A percentile compares a stretch with the other conserved stretches of the same genome.
Conservation (phyloP, 148 eudicot species). For the Agrostemma githago region DNA sequence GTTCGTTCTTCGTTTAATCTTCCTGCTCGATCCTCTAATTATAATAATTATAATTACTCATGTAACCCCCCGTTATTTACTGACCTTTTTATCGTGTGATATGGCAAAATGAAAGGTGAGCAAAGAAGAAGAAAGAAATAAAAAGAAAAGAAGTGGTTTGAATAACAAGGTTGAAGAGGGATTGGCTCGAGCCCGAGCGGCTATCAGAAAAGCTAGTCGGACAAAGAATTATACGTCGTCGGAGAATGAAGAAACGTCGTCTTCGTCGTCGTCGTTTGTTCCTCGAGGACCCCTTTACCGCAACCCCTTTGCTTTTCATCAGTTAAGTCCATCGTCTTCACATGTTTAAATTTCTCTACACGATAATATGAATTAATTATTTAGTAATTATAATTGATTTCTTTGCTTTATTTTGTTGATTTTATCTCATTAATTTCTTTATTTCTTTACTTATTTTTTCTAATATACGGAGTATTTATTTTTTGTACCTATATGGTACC, state of each 20-base stretch:
- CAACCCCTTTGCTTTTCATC: constrained; percentile 28
- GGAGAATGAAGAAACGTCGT: neutral
- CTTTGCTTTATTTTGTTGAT: too few species aligned
- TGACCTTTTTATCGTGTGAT: neutral
- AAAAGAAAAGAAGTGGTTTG: neutral
- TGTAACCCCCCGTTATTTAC: neutral
- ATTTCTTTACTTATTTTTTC: too few species aligned
- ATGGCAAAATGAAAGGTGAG: neutral
- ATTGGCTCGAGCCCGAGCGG: constrained; percentile 21
- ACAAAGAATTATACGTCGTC: constrained; percentile 6
- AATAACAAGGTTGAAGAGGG: constrained; percentile 21
- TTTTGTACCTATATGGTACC: too few species aligned
- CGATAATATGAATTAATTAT: neutral
- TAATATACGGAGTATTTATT: too few species aligned
- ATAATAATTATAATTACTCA: neutral
- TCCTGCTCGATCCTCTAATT: neutral
- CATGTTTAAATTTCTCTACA: neutral
- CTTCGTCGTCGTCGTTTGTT: neutral
- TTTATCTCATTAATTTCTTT: too few species aligned
- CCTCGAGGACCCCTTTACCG: constrained; percentile 30
- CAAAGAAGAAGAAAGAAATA: neutral
- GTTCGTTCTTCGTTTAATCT: neutral
- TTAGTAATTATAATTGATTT: too few species aligned
- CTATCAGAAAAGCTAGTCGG: constrained; percentile 20
- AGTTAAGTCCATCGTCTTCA: constrained; percentile 14